phyloP scores from a whole-genome alignment of 768 basidiomycete species.

The Kwoniella dendrophila region DNA sequence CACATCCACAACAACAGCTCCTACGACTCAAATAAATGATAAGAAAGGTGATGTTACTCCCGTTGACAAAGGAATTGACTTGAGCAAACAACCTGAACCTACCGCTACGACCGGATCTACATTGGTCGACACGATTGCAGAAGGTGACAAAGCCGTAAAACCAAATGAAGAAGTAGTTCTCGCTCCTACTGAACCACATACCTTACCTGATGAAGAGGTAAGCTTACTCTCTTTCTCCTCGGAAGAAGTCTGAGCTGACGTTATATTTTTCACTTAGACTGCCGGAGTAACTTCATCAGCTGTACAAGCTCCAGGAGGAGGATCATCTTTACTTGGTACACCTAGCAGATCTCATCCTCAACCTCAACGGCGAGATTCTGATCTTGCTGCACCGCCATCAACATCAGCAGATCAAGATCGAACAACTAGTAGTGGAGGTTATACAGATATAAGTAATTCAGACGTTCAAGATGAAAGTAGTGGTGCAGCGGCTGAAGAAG shows the following conservation, averaged over 20 bases:
- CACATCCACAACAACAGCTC: slow-evolving; percentile 5
- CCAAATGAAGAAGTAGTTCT: slow-evolving; percentile 32
- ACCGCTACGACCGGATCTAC: slow-evolving; percentile 22
- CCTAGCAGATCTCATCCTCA: slow-evolving; percentile 45
- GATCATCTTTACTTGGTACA: slow-evolving; percentile 58
- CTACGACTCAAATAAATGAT: background rate
- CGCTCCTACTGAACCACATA: slow-evolving; percentile 40
- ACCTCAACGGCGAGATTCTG: slow-evolving; percentile 55
- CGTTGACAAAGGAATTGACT: background rate
- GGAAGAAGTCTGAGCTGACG: background rate
- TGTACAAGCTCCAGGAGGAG: slow-evolving; percentile 85
- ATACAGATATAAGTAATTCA: slow-evolving; percentile 37
- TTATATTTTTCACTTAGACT: slow-evolving; percentile 58
- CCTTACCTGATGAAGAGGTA: slow-evolving; percentile 66
- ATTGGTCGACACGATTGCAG: slow-evolving; percentile 11
- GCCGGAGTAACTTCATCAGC: slow-evolving; percentile 88
- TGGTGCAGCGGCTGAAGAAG: slow-evolving; percentile 67
- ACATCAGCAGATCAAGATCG: slow-evolving; percentile 27
- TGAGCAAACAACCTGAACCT: slow-evolving; percentile 18
- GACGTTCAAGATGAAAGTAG: slow-evolving; percentile 67
- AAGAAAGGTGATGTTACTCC: background rate
- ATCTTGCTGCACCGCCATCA: slow-evolving; percentile 53
- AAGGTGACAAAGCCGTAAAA: slow-evolving; percentile 12
- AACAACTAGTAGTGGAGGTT: slow-evolving; percentile 43
- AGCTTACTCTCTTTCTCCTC: slow-evolving; percentile 9